Percentiles rank a stretch among this genome's conserved stretches.
Evolutionary conservation across 75 land plant genomes (phyloP).

Genomic region (Sequoia sempervirens): DNA sequence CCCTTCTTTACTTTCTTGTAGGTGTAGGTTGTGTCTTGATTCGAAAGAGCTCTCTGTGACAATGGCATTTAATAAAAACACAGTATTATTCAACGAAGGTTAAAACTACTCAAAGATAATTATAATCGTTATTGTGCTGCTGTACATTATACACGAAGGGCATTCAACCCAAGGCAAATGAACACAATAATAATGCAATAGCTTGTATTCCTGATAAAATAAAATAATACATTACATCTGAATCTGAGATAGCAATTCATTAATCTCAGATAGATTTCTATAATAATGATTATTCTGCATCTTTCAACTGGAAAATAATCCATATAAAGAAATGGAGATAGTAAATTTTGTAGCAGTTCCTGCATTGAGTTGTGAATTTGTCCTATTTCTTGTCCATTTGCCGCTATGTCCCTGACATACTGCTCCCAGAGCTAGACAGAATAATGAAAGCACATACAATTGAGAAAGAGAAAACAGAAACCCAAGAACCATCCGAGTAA

Average conservation of each 20-base stretch:
- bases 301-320: background rate
- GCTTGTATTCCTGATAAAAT: background rate
- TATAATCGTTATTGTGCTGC: background rate
- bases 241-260: background rate
- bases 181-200: background rate
- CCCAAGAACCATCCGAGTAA: constrained; percentile 89
- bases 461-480: constrained; percentile 91
- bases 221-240: background rate
- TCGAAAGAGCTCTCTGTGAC: background rate
- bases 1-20: background rate
- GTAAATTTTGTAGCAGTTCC: background rate
- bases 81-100: background rate
- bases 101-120: background rate
- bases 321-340: background rate
- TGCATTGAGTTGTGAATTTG: background rate
- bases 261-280: background rate
- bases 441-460: constrained; percentile 93
- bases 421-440: constrained; percentile 48
- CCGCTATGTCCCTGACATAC: constrained; percentile 53
- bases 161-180: background rate
- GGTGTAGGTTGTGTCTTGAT: background rate
- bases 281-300: background rate
- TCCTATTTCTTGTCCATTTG: background rate
- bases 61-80: background rate
- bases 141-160: background rate